phyloP scores from a whole-genome alignment of 1,139 yeast species.

The Yamadazyma kanchanaburiensis region DNA sequence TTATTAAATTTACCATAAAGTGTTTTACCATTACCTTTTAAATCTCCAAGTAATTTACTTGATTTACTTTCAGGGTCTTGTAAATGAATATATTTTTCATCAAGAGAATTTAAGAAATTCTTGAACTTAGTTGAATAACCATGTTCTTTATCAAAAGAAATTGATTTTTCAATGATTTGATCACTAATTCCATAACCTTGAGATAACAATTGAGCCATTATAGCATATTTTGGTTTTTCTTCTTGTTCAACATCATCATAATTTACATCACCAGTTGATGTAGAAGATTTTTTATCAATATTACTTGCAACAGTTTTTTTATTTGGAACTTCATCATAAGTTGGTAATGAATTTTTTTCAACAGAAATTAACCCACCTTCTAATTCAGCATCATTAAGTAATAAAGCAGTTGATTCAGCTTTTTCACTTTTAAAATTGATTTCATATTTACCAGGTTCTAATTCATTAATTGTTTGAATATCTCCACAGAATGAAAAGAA shows the following conservation, averaged over 20 bases:
- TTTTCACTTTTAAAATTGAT: constrained; percentile 55
- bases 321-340: constrained; percentile 8
- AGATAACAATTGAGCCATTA: constrained; percentile 72
- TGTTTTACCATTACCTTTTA: constrained; percentile 25
- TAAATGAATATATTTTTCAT: constrained; percentile 57
- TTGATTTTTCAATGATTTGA: constrained; percentile 54
- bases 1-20: constrained; percentile 23
- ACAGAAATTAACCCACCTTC: constrained; percentile 56
- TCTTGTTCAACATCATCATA: constrained; percentile 66
- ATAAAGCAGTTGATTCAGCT: constrained; percentile 72
- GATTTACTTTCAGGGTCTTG: constrained; percentile 38
- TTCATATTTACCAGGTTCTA: constrained; percentile 26
- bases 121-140: constrained; percentile 60
- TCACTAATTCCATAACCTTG: constrained; percentile 71
- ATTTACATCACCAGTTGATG: constrained; percentile 26
- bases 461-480: constrained; percentile 41
- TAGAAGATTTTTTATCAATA: constrained; percentile 17
- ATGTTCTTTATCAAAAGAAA: constrained; percentile 60
- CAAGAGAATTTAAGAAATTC: constrained; percentile 51
- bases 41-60: constrained; percentile 16
- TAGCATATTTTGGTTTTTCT: constrained; percentile 72
- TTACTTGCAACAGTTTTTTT: constrained; percentile 1
- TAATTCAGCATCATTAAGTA: constrained; percentile 71
- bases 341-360: constrained; percentile 21
- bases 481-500: constrained; percentile 82